A percentile compares a stretch with the other conserved stretches of the same genome.
Conservation (phyloP, 2,329 filamentous ascomycete genomes). For the Beauveria rudraprayagi region DNA sequence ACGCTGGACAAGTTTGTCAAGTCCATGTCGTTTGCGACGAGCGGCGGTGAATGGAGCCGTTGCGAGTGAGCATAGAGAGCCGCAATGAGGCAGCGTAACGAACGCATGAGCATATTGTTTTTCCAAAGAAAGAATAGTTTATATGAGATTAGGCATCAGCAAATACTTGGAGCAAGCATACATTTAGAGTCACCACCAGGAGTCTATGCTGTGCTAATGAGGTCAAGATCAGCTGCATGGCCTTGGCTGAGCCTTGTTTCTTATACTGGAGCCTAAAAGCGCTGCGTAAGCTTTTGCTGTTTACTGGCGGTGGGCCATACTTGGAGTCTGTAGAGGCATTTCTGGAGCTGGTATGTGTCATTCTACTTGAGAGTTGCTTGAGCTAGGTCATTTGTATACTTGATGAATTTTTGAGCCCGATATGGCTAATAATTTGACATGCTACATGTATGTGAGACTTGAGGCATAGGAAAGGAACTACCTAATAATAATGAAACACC, state of each 20-base stretch:
- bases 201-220: neutral
- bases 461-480: too few relatives aligned
- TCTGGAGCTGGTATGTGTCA: neutral
- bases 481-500: too few relatives aligned
- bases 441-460: neutral
- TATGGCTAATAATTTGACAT: neutral
- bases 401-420: neutral
- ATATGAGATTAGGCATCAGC: neutral
- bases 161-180: neutral
- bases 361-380: neutral
- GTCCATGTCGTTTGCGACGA: slow-evolving; percentile 64
- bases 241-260: neutral
- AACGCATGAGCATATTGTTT: neutral
- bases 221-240: neutral
- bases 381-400: neutral
- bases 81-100: neutral
- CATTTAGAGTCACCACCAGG: too few relatives aligned
- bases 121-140: too few relatives aligned
- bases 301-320: neutral
- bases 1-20: slow-evolving; percentile 61
- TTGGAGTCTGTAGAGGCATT: too few relatives aligned
- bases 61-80: slow-evolving; percentile 25
- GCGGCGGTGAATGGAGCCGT: slow-evolving; percentile 63
- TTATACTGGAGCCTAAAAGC: slow-evolving; percentile 1
- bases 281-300: slow-evolving; percentile 1